Base-by-base conservation (phyloP, 2,329 filamentous ascomycete species). In the Fragosphaeria purpurea region DNA sequence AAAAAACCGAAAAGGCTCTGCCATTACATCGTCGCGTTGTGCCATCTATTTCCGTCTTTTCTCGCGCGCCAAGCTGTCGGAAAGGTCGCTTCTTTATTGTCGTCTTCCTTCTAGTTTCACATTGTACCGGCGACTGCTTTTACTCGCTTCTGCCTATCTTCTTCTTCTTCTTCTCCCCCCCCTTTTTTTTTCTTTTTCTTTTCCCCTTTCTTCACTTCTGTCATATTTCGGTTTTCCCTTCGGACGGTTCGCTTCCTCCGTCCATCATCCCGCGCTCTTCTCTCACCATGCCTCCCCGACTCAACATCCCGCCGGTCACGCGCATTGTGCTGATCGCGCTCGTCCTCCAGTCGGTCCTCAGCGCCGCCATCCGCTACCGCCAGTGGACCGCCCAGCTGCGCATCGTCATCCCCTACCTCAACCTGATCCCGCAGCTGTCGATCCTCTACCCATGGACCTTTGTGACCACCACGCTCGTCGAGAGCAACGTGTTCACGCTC, bases 401-500 rank as follows among this genome's bases (percentile, higher is more conserved):
- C 63, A 82, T 85, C 57, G 80, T 88, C 59, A 82, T 93, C 53
- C 88, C 91, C 53, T 97, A 91, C 71, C 76, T 98, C 53, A 86
- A 86, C 50, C 78, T 97, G 55, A 81, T 97, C 42, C 93, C 93
- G 6, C 83, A 88, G 60, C 73, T 83, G 50, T 91, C 89, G 52
- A 72, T 95, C 53, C 77, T 87, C 61, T 96, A 95, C 63, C 93
- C 93, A 1, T 98, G 93, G 93, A 94, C 89, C 1, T 85, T 95
- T 57, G 61, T 94, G 50, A 86, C 87, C 3, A 85, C 89, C 2
- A 87, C 89, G 0, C 77, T 96, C 51, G 88, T 96, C 46, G 93
- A 98, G 71, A 86, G 88, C 67, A 97, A 97, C 66, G 74, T 97
- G 60, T 86, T 95, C 62, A 95, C 88, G 9, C 75, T 96, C 42